Evolutionary conservation across 1,284 basidiomycete species (phyloP).

Genomic region (Leccinum subrobustum): DNA sequence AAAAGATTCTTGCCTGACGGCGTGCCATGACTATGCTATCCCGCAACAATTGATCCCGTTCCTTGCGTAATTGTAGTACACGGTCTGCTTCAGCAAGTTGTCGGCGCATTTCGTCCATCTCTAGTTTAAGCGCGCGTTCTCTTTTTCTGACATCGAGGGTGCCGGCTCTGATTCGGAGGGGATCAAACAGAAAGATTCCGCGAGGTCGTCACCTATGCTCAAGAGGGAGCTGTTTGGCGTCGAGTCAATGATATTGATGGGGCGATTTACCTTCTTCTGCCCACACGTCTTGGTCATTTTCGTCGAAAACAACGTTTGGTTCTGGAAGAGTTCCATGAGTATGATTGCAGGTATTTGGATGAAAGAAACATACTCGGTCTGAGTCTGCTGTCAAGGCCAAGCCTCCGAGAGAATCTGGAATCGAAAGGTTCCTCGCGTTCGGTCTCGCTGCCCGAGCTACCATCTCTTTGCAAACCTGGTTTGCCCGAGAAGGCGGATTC

Average conservation of each 20-base stretch:
- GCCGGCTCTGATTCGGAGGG: slow-evolving; percentile 57
- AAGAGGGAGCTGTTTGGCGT: background rate
- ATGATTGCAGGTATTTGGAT: background rate
- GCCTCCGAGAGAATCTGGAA: too few relatives aligned
- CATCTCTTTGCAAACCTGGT: slow-evolving; percentile 40
- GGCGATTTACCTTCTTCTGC: slow-evolving; percentile 40
- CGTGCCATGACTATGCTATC: slow-evolving; percentile 77
- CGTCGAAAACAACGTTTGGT: slow-evolving; percentile 22
- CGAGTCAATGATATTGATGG: background rate
- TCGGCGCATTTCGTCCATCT: slow-evolving; percentile 55
- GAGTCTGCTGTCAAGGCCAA: too few relatives aligned
- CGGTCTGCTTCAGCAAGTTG: slow-evolving; percentile 59
- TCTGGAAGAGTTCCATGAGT: slow-evolving; percentile 22
- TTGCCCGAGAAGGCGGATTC: slow-evolving; percentile 30
- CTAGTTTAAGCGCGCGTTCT: slow-evolving; percentile 62
- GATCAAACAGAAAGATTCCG: slow-evolving; percentile 75
- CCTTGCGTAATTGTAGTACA: slow-evolving; percentile 62
- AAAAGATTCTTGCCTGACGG: slow-evolving; percentile 53
- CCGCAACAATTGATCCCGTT: slow-evolving; percentile 72
- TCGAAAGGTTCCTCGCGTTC: too few relatives aligned
- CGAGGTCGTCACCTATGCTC: slow-evolving; percentile 50
- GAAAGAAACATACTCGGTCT: too few relatives aligned
- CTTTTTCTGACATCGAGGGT: slow-evolving; percentile 53
- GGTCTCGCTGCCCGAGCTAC: slow-evolving; percentile 56
- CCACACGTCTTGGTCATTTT: slow-evolving; percentile 37